A percentile compares a stretch with the other conserved stretches of the same genome.
Conservation (phyloP, 169 alveolate genomes). For the Eimeria maxima region DNA sequence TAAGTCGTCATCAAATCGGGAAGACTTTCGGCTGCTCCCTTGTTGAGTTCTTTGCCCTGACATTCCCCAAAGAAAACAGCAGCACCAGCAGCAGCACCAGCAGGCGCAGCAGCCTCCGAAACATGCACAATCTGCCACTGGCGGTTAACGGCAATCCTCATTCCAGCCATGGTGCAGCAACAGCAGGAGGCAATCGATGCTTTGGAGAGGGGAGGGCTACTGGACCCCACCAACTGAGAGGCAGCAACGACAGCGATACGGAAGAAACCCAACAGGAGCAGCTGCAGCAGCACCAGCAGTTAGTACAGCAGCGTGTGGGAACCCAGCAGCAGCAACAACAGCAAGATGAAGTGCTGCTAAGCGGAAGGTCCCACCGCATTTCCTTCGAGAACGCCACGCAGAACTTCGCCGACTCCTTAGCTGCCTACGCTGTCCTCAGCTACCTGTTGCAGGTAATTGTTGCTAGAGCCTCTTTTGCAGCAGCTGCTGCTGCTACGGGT, state of each 20-base stretch:
- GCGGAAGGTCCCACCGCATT: neutral
- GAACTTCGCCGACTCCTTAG: constrained; percentile 95
- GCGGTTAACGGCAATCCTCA: neutral
- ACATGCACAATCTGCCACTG: neutral
- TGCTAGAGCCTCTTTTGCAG: neutral
- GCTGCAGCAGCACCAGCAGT: constrained; percentile 18
- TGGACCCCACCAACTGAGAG: neutral
- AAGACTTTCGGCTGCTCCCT: constrained; percentile 86
- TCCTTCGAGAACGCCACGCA: constrained; percentile 92
- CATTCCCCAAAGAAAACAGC: constrained; percentile 79
- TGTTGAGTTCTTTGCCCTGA: constrained; percentile 85
- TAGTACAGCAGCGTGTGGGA: constrained; percentile 32
- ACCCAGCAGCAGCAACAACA: constrained; percentile 23
- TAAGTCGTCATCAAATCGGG: constrained; percentile 91
- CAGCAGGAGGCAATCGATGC: neutral
- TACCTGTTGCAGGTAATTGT: constrained; percentile 80
- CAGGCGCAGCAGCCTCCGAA: constrained; percentile 5
- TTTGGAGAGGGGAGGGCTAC: neutral
- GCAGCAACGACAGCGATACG: neutral
- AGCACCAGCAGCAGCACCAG: constrained; percentile 40
- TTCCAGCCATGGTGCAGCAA: neutral
- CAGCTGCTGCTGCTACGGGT: constrained; percentile 1
- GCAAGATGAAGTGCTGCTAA: constrained; percentile 23
- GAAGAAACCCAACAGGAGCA: constrained; percentile 28
- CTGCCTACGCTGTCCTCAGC: constrained; percentile 92